Conservation (phyloP, 2,329 filamentous ascomycete species). For the Fusarium keratoplasticum region DNA sequence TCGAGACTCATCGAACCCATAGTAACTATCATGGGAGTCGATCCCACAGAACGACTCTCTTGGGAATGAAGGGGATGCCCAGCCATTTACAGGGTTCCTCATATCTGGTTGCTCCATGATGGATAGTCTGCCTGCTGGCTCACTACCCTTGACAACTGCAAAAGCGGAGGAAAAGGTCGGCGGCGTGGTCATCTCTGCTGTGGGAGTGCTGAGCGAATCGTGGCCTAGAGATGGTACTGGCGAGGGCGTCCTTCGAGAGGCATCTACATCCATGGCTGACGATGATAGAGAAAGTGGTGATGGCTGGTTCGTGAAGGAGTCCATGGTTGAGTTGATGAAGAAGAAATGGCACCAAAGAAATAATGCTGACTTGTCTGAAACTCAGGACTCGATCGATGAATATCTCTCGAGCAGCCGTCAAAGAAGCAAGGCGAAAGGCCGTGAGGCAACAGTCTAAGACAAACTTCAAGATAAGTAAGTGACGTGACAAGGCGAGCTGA, state of each 20-base stretch:
- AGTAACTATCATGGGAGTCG: neutral
- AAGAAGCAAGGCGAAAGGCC: conserved; percentile 5
- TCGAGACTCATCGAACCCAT: neutral
- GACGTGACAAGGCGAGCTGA: conserved; percentile 11
- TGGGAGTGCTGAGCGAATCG: conserved; percentile 31
- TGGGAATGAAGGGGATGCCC: conserved; percentile 17
- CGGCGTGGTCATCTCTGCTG: conserved; percentile 32
- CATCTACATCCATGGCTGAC: conserved; percentile 32
- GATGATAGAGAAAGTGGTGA: conserved; percentile 28
- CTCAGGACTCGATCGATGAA: conserved; percentile 8
- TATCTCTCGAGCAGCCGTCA: neutral
- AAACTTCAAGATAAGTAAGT: neutral
- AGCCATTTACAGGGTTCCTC: conserved; percentile 8
- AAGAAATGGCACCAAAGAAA: neutral
- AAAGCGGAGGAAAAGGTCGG: conserved; percentile 26
- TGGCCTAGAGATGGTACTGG: conserved; percentile 34
- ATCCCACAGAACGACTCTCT: conserved; percentile 17
- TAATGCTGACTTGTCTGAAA: conserved; percentile 3
- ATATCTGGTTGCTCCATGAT: conserved; percentile 5
- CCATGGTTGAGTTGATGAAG: conserved; percentile 16
- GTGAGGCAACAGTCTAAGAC: conserved; percentile 37
- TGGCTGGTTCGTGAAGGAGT: conserved; percentile 23
- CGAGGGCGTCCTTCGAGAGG: conserved; percentile 30
- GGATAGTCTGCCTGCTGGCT: conserved; percentile 2
- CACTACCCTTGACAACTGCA: conserved; percentile 12